A percentile compares a stretch with the other conserved stretches of the same genome.
Conservation (phyloP, 2,329 filamentous ascomycete genomes). For the Ascochyta pisi region DNA sequence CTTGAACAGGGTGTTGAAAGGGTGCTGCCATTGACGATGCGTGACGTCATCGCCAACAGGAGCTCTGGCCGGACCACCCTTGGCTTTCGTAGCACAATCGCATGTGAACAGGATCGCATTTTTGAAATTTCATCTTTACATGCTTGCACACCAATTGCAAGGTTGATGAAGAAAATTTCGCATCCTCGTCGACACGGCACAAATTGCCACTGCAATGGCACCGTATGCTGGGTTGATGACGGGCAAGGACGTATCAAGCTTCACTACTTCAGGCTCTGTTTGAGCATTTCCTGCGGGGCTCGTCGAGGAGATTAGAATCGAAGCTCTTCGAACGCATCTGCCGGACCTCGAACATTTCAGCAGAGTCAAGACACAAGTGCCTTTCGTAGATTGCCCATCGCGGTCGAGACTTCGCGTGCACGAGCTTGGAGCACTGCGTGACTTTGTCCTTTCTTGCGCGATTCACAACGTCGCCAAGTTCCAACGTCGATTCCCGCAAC, state of each 20-base stretch:
- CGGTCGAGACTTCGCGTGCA: constrained; percentile 2
- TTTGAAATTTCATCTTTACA: background rate
- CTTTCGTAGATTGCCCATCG: background rate
- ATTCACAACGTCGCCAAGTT: constrained; percentile 4
- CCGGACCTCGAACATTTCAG: background rate
- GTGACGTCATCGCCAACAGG: constrained; percentile 1
- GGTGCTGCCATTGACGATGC: background rate
- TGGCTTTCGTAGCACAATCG: background rate
- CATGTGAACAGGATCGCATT: background rate
- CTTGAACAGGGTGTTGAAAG: background rate
- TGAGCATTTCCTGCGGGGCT: background rate
- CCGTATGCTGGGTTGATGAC: background rate
- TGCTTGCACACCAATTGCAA: background rate
- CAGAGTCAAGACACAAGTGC: background rate
- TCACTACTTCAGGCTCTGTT: background rate
- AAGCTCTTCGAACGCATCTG: background rate
- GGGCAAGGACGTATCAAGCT: no score
- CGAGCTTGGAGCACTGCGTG: constrained; percentile 8
- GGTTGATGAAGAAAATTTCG: background rate
- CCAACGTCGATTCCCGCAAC: background rate
- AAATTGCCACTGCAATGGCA: constrained; percentile 6
- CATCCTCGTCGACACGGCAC: background rate
- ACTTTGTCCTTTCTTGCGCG: background rate
- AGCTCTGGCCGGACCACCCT: background rate
- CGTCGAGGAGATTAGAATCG: background rate